Conservation (phyloP, 495 filamentous ascomycete species). For the Neurospora africana region DNA sequence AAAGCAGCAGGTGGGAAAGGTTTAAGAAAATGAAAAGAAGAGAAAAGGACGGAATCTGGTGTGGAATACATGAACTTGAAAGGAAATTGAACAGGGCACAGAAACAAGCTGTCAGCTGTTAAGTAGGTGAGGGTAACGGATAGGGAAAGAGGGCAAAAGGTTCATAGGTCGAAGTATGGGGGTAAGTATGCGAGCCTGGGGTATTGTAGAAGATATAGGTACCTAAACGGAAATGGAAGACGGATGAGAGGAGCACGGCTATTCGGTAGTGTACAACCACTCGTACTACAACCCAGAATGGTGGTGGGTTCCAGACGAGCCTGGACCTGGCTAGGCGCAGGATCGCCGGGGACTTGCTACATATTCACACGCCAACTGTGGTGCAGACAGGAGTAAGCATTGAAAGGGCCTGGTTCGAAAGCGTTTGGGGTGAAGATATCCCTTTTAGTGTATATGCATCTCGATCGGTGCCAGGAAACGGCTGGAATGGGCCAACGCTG, state of each 20-base stretch:
- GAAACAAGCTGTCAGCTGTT: neutral
- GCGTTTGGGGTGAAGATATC: neutral
- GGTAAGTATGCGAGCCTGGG: neutral
- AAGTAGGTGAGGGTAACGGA: neutral
- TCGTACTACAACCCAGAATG: neutral
- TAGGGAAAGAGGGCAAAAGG: neutral
- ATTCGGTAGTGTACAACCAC: neutral
- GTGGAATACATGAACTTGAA: neutral
- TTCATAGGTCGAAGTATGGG: neutral
- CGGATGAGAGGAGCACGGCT: neutral
- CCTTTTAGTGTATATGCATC: neutral
- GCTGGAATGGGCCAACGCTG: neutral
- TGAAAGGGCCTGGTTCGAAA: neutral
- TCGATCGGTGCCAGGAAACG: neutral
- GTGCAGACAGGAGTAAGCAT: neutral
- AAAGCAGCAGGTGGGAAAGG: neutral
- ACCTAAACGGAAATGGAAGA: neutral
- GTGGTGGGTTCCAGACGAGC: neutral
- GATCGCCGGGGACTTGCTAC: neutral
- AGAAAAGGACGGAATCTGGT: neutral
- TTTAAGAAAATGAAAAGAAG: neutral
- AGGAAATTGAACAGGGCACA: neutral
- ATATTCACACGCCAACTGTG: neutral
- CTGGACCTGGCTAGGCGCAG: neutral
- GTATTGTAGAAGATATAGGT: neutral